Conservation (phyloP, 768 basidiomycete genomes). For the Tricholoma saponaceum region DNA sequence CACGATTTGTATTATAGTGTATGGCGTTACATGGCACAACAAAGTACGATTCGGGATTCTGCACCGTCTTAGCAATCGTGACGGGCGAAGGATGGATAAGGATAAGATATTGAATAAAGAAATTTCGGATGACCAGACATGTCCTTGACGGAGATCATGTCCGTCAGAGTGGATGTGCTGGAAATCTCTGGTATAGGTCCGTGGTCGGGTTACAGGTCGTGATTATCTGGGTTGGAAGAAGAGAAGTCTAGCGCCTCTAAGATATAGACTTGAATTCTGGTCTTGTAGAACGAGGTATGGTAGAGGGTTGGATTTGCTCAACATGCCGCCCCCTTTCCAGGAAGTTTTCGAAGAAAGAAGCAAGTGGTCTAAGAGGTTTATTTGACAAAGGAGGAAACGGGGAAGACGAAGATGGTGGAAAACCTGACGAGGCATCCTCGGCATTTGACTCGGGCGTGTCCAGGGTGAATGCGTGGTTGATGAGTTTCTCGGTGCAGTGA, state of each 20-base stretch:
- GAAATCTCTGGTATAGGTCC: background rate
- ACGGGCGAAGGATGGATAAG: background rate
- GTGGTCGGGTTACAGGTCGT: background rate
- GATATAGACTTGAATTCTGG: background rate
- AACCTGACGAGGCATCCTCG: background rate
- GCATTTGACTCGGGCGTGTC: background rate
- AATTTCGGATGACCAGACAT: background rate
- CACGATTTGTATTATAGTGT: background rate
- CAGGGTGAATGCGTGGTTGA: background rate
- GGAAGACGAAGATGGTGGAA: background rate
- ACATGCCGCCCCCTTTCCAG: slow-evolving; percentile 30
- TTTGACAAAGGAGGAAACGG: background rate
- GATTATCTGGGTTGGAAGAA: background rate
- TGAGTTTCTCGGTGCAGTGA: background rate
- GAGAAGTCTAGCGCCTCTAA: background rate
- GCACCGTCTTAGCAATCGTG: background rate
- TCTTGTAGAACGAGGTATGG: background rate
- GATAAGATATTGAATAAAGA: background rate
- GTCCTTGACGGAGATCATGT: background rate
- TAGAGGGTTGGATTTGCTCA: slow-evolving; percentile 1
- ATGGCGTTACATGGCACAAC: background rate
- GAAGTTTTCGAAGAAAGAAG: slow-evolving; percentile 30
- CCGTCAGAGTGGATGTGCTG: background rate
- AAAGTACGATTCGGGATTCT: background rate
- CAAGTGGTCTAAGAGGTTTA: slow-evolving; percentile 28